phyloP scores from a whole-genome alignment of 768 basidiomycete species.

The Mycena capillaripes region DNA sequence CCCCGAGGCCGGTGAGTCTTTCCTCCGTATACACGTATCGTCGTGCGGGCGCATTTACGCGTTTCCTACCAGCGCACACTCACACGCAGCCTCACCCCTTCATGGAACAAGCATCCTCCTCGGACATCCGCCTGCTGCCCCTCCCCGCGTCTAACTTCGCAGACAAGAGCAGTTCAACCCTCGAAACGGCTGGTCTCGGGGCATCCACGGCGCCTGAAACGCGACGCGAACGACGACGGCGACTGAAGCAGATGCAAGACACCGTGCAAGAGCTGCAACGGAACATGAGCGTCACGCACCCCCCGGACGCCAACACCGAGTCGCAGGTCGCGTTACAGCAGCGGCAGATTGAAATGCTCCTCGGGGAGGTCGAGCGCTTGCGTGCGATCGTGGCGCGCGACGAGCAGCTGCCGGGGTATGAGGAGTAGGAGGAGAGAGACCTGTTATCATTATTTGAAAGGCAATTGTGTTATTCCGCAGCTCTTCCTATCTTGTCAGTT shows the following conservation, averaged over 20 bases:
- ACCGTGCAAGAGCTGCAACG: constrained; percentile 12
- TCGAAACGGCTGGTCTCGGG: no score
- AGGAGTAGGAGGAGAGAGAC: neutral
- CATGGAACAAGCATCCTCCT: neutral
- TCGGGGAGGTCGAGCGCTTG: constrained; percentile 7
- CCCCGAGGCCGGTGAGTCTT: neutral
- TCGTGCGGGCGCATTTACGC: no score
- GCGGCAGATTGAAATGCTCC: constrained; percentile 3
- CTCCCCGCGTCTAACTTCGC: neutral
- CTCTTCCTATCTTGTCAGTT: no score
- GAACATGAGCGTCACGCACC: neutral
- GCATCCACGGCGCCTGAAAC: neutral
- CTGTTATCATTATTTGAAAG: no score
- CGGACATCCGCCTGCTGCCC: neutral
- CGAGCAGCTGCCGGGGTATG: constrained; percentile 2
- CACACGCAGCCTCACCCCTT: neutral
- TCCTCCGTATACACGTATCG: no score
- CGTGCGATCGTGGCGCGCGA: constrained; percentile 10
- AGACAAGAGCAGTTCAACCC: no score
- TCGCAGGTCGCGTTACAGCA: constrained; percentile 3
- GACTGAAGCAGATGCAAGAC: constrained; percentile 2
- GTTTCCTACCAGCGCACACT: neutral
- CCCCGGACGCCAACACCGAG: neutral
- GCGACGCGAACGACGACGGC: neutral
- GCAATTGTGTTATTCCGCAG: neutral